Conservation (phyloP, 106 monocot genomes). For the Narthecium ossifragum region DNA sequence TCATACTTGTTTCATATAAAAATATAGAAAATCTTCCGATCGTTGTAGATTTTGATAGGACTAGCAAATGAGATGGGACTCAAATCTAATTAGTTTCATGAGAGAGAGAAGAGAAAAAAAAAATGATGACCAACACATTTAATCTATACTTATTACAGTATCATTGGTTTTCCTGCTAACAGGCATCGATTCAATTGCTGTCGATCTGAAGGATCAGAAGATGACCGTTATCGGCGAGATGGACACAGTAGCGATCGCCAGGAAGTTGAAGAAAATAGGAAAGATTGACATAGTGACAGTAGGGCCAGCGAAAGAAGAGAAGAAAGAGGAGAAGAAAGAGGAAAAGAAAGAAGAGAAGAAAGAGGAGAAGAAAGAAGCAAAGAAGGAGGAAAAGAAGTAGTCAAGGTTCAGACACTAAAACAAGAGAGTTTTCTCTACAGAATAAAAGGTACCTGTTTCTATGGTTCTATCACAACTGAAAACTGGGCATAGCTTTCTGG, state of each 20-base stretch:
- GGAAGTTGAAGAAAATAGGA: conserved; percentile 85
- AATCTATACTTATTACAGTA: too few relatives aligned
- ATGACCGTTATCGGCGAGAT: conserved; percentile 75
- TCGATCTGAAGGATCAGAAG: conserved; percentile 78
- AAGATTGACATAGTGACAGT: conserved; percentile 71
- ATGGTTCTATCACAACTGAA: too few relatives aligned
- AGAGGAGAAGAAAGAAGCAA: neutral
- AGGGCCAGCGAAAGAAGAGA: conserved; percentile 92
- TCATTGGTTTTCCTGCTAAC: neutral
- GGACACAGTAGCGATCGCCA: conserved; percentile 70
- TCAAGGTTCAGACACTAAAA: too few relatives aligned
- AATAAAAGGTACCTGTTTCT: too few relatives aligned
- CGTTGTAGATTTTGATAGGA: too few relatives aligned
- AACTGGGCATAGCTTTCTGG: too few relatives aligned
- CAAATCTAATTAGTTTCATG: too few relatives aligned
- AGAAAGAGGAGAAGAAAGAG: conserved; percentile 68
- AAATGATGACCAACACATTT: too few relatives aligned
- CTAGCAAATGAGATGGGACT: too few relatives aligned
- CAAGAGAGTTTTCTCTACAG: too few relatives aligned
- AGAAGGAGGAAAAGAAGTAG: conserved; percentile 9
- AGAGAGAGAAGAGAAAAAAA: too few relatives aligned
- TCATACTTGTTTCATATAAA: neutral
- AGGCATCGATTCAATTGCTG: conserved; percentile 88
- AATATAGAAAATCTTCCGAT: too few relatives aligned
- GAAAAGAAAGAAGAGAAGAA: conserved; percentile 13